A percentile compares a stretch with the other conserved stretches of the same genome.
Conservation (phyloP, 1,139 yeast genomes). For the Saccharomyces uvarum region DNA sequence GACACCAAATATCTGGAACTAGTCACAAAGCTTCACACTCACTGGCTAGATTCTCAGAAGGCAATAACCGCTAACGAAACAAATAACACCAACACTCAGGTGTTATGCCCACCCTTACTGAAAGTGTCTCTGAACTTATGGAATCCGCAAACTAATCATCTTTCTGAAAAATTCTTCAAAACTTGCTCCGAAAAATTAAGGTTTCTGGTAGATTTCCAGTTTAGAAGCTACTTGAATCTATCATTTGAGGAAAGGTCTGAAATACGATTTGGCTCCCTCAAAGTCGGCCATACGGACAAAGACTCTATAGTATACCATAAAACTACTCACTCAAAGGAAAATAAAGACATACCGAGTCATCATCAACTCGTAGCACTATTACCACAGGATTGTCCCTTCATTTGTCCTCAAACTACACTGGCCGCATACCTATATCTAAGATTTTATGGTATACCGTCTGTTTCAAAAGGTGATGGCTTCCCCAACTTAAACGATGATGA, state of each 20-base stretch:
- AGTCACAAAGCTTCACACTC: slow-evolving; percentile 10
- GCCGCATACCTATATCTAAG: slow-evolving; percentile 28
- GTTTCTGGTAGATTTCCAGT: slow-evolving; percentile 27
- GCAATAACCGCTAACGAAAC: slow-evolving; percentile 8
- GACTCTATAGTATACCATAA: not conserved
- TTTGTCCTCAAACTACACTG: slow-evolving; percentile 27
- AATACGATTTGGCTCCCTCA: slow-evolving; percentile 5
- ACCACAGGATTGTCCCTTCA: slow-evolving; percentile 23
- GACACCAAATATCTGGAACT: slow-evolving; percentile 1
- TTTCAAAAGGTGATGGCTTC: slow-evolving; percentile 28
- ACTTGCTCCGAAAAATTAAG: slow-evolving; percentile 25
- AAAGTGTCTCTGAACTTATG: slow-evolving; percentile 26
- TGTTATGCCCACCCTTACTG: slow-evolving; percentile 10
- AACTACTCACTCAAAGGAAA: not conserved
- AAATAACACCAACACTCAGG: slow-evolving; percentile 4
- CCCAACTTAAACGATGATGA: slow-evolving; percentile 19
- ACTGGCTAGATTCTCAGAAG: slow-evolving; percentile 2
- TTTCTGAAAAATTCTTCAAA: slow-evolving; percentile 25
- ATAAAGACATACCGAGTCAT: not conserved
- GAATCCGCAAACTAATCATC: slow-evolving; percentile 22
- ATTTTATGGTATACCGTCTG: slow-evolving; percentile 25
- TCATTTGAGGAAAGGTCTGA: slow-evolving; percentile 21
- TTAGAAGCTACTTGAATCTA: slow-evolving; percentile 21
- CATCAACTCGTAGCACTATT: slow-evolving; percentile 13
- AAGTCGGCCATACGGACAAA: not conserved